Evolutionary conservation across 139 green algal species (phyloP), one percentile per base, ranked within the genome.

Genomic region (Pleodorina starrii): DNA sequence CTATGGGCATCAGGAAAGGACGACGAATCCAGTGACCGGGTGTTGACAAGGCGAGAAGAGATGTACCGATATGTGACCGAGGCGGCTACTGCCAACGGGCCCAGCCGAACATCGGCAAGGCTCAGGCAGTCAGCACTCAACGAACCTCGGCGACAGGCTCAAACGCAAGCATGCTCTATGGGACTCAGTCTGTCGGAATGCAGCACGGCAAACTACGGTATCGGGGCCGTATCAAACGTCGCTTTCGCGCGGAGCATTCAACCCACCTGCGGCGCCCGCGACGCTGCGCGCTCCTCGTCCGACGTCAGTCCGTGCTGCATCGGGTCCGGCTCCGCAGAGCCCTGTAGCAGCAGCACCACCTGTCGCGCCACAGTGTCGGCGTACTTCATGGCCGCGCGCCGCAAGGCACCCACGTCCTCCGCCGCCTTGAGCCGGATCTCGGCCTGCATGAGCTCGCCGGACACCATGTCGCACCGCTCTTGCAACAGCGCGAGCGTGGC

Each of bases 401-500:
- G 63, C 43, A 89, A 69, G 12, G 46, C 57, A 3, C 92, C 92
- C 48, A 98, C 96, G 88, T 99, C 96, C 77, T 94, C 91, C 9
- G 93, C 94, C 23, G 93, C 89, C 27, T 89, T 69, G 71, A 99
- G 94, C 84, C 93, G 90, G 1, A 87, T 77, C 44, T 98, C 93
- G 1, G 93, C 90, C 7, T 90, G 91, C n/a, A 94, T 54, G 74
- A 98, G 92, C 85, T 99, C 94, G 21, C 74, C 74, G 1, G 92
- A 91, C 54, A 96, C 91, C 0, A 60, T 83, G 43, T 95, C 94
- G 85, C 95, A 98, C 40, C 97, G 96, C 90, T 97, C 94, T 77
- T 98, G 94, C 90, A 99, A 93, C 75, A 98, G 90, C 11, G 94
- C 92, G 44, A 99, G 93, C 1, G 94, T 98, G 68, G 95, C 93